phyloP scores from a whole-genome alignment of 140 eudicot species.

The Ambrosia hybrid region DNA sequence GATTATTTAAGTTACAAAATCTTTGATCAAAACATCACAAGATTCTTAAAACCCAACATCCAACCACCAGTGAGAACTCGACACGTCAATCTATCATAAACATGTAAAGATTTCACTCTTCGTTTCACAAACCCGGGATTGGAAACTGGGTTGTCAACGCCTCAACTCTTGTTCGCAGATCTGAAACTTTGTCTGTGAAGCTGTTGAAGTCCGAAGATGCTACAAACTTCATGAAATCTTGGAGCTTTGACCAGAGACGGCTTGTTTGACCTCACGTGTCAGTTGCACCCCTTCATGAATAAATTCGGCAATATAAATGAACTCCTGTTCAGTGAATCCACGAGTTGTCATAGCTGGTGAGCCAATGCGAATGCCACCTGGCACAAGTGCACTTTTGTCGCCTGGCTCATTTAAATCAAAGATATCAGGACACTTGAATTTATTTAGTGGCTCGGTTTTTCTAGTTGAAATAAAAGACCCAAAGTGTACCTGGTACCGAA shows the following conservation, averaged over 20 bases:
- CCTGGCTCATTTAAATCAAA: slow-evolving; percentile 40
- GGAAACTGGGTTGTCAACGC: slow-evolving; percentile 74
- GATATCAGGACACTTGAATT: background rate
- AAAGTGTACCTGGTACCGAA: slow-evolving; percentile 77
- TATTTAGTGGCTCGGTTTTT: background rate
- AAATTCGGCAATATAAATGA: slow-evolving; percentile 69
- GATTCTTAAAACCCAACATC: slow-evolving; percentile 23
- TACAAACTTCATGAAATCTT: slow-evolving; percentile 74
- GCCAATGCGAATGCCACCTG: slow-evolving; percentile 93
- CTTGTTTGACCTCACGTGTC: slow-evolving; percentile 69
- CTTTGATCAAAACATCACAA: slow-evolving; percentile 3
- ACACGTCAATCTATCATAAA: slow-evolving; percentile 15
- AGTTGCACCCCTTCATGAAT: slow-evolving; percentile 86
- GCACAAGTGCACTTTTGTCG: slow-evolving; percentile 91
- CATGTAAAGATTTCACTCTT: background rate
- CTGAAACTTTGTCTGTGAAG: slow-evolving; percentile 49
- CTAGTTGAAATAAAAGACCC: background rate
- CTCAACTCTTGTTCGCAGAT: slow-evolving; percentile 70
- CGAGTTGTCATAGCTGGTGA: slow-evolving; percentile 98
- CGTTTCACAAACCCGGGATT: slow-evolving; percentile 67
- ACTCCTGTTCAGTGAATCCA: slow-evolving; percentile 71
- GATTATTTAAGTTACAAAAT: slow-evolving; percentile 22
- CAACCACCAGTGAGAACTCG: slow-evolving; percentile 14
- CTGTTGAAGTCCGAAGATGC: slow-evolving; percentile 58
- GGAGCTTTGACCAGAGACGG: slow-evolving; percentile 68